phyloP scores from a whole-genome alignment of 805 yeast species.

The Zygoascus flipseniorum region DNA sequence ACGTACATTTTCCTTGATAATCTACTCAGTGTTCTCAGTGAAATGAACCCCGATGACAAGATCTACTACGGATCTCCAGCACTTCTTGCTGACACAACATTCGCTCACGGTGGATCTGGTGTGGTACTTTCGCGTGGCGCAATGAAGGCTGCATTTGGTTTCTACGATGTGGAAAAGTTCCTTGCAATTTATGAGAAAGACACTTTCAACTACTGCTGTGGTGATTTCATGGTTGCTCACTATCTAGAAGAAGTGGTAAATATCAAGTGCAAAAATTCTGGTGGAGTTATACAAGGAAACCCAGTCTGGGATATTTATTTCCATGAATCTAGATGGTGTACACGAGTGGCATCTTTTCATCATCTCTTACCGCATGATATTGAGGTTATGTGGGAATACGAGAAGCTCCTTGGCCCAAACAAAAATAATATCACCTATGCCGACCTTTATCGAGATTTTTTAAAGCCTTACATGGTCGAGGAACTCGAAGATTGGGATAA shows the following conservation, averaged over 20 bases:
- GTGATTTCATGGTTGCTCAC: conserved; percentile 28
- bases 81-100: conserved; percentile 15
- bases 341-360: conserved; percentile 27
- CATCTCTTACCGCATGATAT: conserved; percentile 24
- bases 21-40: conserved; percentile 19
- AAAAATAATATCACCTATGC: conserved; percentile 11
- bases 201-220: conserved; percentile 26
- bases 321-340: conserved; percentile 22
- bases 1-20: conserved; percentile 26
- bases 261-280: conserved; percentile 5
- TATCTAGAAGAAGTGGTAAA: conserved; percentile 17
- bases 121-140: conserved; percentile 28
- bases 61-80: conserved; percentile 29
- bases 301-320: conserved; percentile 15
- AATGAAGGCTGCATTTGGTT: conserved; percentile 18
- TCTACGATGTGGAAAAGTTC: conserved; percentile 15
- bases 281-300: conserved; percentile 27
- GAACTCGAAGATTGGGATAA: conserved; percentile 17
- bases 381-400: conserved; percentile 29
- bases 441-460: conserved; percentile 17
- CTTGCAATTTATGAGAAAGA: conserved; percentile 15
- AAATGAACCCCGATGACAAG: conserved; percentile 22
- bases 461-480: conserved; percentile 11
- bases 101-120: conserved; percentile 35
- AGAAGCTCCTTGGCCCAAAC: conserved; percentile 18